Conservation (phyloP, 2,329 filamentous ascomycete genomes). For the Aspergillus glaucus region DNA sequence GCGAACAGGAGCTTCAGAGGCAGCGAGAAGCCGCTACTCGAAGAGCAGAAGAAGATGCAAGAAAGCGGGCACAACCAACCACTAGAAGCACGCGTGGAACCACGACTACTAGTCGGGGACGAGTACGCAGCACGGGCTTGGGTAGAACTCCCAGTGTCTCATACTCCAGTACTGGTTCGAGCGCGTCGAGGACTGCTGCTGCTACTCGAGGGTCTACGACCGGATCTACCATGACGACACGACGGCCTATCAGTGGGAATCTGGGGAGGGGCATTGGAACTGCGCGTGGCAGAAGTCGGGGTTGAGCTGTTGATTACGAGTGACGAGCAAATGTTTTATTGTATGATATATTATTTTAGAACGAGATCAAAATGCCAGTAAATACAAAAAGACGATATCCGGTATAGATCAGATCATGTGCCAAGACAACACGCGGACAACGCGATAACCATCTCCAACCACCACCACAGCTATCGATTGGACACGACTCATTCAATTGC, state of each 20-base stretch:
- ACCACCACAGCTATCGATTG: not conserved
- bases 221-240: conserved; percentile 23
- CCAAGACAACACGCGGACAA: conserved; percentile 14
- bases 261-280: conserved; percentile 31
- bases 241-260: conserved; percentile 33
- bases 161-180: conserved; percentile 17
- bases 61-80: conserved; percentile 29
- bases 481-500: not conserved
- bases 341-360: conserved; percentile 16
- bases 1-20: conserved; percentile 70
- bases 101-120: conserved; percentile 18
- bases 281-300: conserved; percentile 28
- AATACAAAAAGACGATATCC: conserved; percentile 7
- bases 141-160: conserved; percentile 33
- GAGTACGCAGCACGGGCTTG: conserved; percentile 27
- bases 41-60: conserved; percentile 46
- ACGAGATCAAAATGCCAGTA: conserved; percentile 11
- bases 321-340: conserved; percentile 2
- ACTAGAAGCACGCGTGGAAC: conserved; percentile 29
- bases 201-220: conserved; percentile 21
- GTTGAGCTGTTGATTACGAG: conserved; percentile 8
- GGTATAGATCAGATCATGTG: conserved; percentile 9
- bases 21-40: conserved; percentile 62
- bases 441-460: conserved; percentile 2
- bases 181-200: conserved; percentile 22